Conservation (phyloP, 805 yeast genomes). For the Monosporozyma unispora region DNA sequence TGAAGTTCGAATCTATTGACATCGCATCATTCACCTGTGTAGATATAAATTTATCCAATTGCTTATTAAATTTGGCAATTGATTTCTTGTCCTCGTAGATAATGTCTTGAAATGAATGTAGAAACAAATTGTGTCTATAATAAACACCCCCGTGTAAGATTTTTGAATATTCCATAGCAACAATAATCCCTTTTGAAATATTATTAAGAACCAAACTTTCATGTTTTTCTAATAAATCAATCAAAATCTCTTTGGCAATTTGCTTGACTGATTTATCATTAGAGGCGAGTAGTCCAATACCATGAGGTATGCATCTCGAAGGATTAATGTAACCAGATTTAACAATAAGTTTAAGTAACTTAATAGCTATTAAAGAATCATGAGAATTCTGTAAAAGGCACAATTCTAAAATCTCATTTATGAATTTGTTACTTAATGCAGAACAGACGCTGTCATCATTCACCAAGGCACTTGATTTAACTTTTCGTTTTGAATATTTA, state of each 20-base stretch:
- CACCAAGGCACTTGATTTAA: conserved; percentile 29
- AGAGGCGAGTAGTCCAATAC: conserved; percentile 61
- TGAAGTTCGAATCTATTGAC: conserved; percentile 5
- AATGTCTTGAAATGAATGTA: conserved; percentile 13
- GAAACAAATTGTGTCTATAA: conserved; percentile 9
- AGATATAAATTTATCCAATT: conserved; percentile 10
- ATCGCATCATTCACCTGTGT: conserved; percentile 7
- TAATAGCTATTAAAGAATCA: conserved; percentile 42
- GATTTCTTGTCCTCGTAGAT: conserved; percentile 14
- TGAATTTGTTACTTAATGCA: conserved; percentile 57
- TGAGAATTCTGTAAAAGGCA: conserved; percentile 41
- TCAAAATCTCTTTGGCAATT: conserved; percentile 46
- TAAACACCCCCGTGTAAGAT: conserved; percentile 3
- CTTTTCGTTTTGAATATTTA: not conserved
- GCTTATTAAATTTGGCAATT: conserved; percentile 11
- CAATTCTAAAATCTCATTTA: conserved; percentile 38
- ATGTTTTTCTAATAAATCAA: conserved; percentile 50
- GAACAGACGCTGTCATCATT: conserved; percentile 63
- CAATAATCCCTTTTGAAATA: conserved; percentile 52
- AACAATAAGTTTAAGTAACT: conserved; percentile 47
- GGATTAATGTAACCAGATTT: conserved; percentile 71
- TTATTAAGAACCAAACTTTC: conserved; percentile 63
- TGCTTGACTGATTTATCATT: conserved; percentile 34
- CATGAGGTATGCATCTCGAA: conserved; percentile 53
- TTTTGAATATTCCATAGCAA: conserved; percentile 39